Evolutionary conservation across 768 basidiomycete genomes (phyloP), one percentile per base, ranked within the genome.

Genomic region (Mycena capillaripes): DNA sequence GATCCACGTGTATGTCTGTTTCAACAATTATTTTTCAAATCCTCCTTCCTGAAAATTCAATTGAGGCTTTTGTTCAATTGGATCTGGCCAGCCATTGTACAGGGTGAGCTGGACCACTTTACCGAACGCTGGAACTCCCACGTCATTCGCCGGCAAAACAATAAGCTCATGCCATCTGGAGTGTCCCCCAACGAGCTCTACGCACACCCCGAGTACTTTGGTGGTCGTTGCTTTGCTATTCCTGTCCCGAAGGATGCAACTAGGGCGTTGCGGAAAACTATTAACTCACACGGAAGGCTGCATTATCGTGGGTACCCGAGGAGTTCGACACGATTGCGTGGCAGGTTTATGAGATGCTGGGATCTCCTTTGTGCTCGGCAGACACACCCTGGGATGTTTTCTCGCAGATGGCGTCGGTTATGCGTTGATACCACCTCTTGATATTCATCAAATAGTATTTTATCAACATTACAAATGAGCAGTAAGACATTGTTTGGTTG

Each of bases 71-170:
- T 73, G 2, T 80, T 80, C 57, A 48, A 77, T 36, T 81, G 78
- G 78, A 56, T 81, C 17, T 81, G 79, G 80, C 79, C 77, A 2
- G 61, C 79, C 38, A 76, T 81, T 32, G 67, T 80, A 9, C 80
- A 81, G 40, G 48, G 55, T 19, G 69, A 71, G 27, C 69, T 81
- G 7, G 66, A 81, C 44, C 25, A n/a, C n/a, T n/a, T n/a, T n/a
- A n/a, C n/a, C n/a, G n/a, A n/a, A n/a, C n/a, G n/a, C n/a, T n/a
- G n/a, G 80, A 81, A 78, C 55, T 75, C 76, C 34, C 80, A 81
- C 60, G 48, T 44, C 29, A 77, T 81, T 48, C 69, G 76, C 1
- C 12, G 25, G 1, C 77, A 80, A 52, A 0, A 23, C 7, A 56
- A 75, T 3, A 81, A 81, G 57, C 36, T 73, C 8, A 78, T 80